A percentile compares a stretch with the other conserved stretches of the same genome.
Conservation (phyloP, 1,284 basidiomycete genomes). For the Sutorius eximius region DNA sequence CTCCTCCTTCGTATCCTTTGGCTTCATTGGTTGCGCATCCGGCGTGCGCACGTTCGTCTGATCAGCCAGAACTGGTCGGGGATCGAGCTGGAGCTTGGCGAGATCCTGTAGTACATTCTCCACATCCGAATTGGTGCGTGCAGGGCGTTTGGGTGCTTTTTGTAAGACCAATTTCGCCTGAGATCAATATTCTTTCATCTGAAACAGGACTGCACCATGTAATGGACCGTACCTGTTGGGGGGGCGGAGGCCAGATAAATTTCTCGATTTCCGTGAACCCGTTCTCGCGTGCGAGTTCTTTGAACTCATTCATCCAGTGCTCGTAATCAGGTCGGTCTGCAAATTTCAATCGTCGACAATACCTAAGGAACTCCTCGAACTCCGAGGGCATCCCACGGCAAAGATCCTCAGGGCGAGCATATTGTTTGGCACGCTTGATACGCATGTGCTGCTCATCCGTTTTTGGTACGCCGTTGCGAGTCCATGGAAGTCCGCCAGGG, state of each 20-base stretch:
- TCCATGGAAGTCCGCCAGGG: constrained; percentile 73
- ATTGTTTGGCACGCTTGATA: constrained; percentile 60
- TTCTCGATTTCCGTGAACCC: constrained; percentile 58
- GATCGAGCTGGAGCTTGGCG: constrained; percentile 54
- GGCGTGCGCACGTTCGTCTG: constrained; percentile 44
- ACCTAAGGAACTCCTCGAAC: constrained; percentile 73
- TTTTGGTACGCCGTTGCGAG: constrained; percentile 71
- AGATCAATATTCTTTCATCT: neutral
- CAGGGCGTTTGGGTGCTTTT: constrained; percentile 32
- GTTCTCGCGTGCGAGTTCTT: constrained; percentile 53
- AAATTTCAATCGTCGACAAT: constrained; percentile 66
- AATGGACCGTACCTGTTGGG: constrained; percentile 26
- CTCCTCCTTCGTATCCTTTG: constrained; percentile 29
- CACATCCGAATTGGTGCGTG: constrained; percentile 42
- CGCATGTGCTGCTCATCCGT: constrained; percentile 59
- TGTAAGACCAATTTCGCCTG: constrained; percentile 29
- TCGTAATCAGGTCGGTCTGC: constrained; percentile 65
- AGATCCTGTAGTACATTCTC: constrained; percentile 57
- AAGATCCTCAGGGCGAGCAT: constrained; percentile 60
- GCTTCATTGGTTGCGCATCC: constrained; percentile 35
- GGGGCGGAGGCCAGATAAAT: constrained; percentile 70
- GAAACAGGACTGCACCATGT: neutral
- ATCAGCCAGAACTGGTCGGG: constrained; percentile 50
- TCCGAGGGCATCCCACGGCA: constrained; percentile 65
- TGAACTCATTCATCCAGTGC: constrained; percentile 60